These are phyloP conservation scores for Dioscorea dumetorum DNA, from an alignment of 106 monocot genomes.

Conservation along the genomic window DNA sequence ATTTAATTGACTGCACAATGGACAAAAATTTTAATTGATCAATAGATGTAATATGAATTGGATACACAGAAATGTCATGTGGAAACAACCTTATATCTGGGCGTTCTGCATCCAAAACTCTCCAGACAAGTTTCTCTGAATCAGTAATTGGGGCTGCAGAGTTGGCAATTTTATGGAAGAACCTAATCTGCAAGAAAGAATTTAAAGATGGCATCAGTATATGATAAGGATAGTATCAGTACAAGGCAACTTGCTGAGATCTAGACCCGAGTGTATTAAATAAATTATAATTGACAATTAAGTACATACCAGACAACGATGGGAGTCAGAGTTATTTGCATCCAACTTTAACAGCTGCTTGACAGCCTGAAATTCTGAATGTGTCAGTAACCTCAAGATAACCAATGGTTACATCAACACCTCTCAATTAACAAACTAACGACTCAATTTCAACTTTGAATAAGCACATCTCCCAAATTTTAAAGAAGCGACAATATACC, in stretches of 20 bases:
- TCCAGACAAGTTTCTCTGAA: conserved; percentile 73
- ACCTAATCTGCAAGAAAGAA: conserved; percentile 49
- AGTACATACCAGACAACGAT: conserved; percentile 78
- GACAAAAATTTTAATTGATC: neutral
- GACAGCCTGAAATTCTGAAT: conserved; percentile 44
- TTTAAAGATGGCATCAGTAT: neutral
- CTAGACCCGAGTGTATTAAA: neutral
- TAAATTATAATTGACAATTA: neutral
- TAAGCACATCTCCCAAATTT: no score
- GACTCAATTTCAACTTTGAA: no score
- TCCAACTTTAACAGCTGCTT: conserved; percentile 78
- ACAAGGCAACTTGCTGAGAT: neutral
- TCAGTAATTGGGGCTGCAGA: conserved; percentile 59
- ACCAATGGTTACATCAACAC: no score
- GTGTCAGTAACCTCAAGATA: no score
- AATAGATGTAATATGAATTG: neutral
- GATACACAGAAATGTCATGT: neutral
- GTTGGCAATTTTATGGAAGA: conserved; percentile 71
- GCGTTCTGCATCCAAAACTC: conserved; percentile 74
- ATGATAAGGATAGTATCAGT: neutral
- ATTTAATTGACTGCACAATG: conserved; percentile 62
- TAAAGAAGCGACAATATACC: no score
- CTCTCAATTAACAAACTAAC: no score
- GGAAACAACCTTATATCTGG: conserved; percentile 55
- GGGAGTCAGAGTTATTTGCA: conserved; percentile 60